phyloP scores from a whole-genome alignment of 1,139 yeast genomes.

The Suhomyces taliae region DNA sequence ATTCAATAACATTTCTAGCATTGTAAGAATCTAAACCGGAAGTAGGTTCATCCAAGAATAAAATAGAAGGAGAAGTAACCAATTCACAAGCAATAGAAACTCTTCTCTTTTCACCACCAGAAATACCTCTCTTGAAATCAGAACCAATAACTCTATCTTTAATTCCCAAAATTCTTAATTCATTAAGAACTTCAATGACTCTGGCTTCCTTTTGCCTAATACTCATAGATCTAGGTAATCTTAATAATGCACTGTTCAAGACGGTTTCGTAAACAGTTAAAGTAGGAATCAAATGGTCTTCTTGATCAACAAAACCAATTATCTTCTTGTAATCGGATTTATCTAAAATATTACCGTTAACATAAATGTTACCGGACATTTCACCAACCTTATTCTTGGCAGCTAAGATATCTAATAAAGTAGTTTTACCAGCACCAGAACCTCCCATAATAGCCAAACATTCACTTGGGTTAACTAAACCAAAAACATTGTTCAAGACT shows the following conservation, averaged over 20 bases:
- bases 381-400: slow-evolving; percentile 79
- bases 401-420: slow-evolving; percentile 85
- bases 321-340: slow-evolving; percentile 57
- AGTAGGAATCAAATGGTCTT: slow-evolving; percentile 86
- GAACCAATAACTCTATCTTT: slow-evolving; percentile 88
- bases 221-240: slow-evolving; percentile 81
- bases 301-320: slow-evolving; percentile 97
- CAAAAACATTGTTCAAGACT: slow-evolving; percentile 66
- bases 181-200: slow-evolving; percentile 81
- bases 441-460: slow-evolving; percentile 97
- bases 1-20: slow-evolving; percentile 87
- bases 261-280: slow-evolving; percentile 95
- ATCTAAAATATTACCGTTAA: slow-evolving; percentile 62
- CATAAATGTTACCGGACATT: slow-evolving; percentile 61
- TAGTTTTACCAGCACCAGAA: slow-evolving; percentile 97
- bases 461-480: slow-evolving; percentile 81
- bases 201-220: slow-evolving; percentile 69
- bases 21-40: slow-evolving; percentile 93
- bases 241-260: slow-evolving; percentile 81
- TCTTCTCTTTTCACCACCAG: slow-evolving; percentile 91
- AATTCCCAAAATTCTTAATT: slow-evolving; percentile 77
- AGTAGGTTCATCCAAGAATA: slow-evolving; percentile 88
- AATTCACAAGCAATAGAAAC: slow-evolving; percentile 89
- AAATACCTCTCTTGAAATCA: slow-evolving; percentile 86
- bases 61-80: slow-evolving; percentile 79